Evolutionary conservation across 306 rosid species (phyloP), one percentile per base, ranked within the genome.

Genomic region (Corylus heterophylla): DNA sequence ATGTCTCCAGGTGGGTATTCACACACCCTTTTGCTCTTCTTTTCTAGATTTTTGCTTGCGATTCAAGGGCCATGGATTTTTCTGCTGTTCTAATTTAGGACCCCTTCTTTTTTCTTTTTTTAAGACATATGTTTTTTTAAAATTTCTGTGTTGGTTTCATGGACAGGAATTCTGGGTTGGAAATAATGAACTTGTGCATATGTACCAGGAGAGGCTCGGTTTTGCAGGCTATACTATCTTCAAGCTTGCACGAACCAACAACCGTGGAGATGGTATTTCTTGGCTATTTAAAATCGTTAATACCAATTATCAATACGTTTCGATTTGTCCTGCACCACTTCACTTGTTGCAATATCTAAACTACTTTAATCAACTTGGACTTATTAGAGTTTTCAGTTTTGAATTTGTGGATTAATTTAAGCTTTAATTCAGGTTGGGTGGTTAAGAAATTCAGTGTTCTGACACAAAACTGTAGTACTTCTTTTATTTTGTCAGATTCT

Each of bases 101-200:
- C 76, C 80, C 13, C 27, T 74, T 51, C 59, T 56, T 69, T 31
- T 63, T 49, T 17, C 35, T 31, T 31, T 31, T 31, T 22, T 22
- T 22, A 22, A 22, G 22, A 22, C 22, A 22, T 22, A 22, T 22
- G 22, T 22, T 22, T 22, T 22, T 22, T 22, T 22, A 22, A 31
- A 31, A 31, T 31, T 31, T 31, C 35, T 64, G 81, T 55, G 37
- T 78, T 74, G 78, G 73, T 76, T 79, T 71, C 54, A 27, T 27
- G 17, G 72, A 14, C 82, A 95, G 99, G 99, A 95, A 72, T 95
- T 95, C 81, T 95, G 99, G 99, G 89, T 95, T 88, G 97, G 92
- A 78, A 95, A 89, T 80, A 96, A 95, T 76, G 97, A 95, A 68
- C 89, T 94, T 51, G 97, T 90, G 82, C 88, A 80, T 59, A 87